Percentiles rank a stretch among this genome's conserved stretches.
phyloP scores from a whole-genome alignment of 1,139 yeast genomes.

The Candida glucosophila region DNA sequence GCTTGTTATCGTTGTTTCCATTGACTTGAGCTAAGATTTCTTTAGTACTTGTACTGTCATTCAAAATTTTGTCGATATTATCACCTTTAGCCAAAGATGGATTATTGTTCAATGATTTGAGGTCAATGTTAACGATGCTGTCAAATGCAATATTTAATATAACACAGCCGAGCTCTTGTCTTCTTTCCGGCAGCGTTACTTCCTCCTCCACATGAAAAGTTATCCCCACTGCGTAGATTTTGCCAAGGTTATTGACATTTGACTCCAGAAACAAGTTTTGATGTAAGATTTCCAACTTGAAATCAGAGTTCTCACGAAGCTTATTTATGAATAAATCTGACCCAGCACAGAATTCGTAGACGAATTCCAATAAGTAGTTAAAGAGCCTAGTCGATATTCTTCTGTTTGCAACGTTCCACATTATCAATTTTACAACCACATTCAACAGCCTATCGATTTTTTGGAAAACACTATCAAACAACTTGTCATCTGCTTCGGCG shows the following conservation, averaged over 20 bases:
- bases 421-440: slow-evolving; percentile 35
- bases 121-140: slow-evolving; percentile 30
- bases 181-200: slow-evolving; percentile 10
- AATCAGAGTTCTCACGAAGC: slow-evolving; percentile 12
- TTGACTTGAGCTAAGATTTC: background rate
- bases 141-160: slow-evolving; percentile 19
- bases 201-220: slow-evolving; percentile 51
- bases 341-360: slow-evolving; percentile 61
- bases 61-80: slow-evolving; percentile 5
- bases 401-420: slow-evolving; percentile 21
- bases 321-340: slow-evolving; percentile 46
- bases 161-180: no score
- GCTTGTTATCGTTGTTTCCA: background rate
- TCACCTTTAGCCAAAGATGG: no score
- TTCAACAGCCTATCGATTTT: slow-evolving; percentile 32
- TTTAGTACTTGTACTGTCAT: slow-evolving; percentile 10
- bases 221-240: slow-evolving; percentile 51
- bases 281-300: slow-evolving; percentile 14
- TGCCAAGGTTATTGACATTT: slow-evolving; percentile 41
- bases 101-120: no score
- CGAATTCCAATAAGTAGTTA: slow-evolving; percentile 48
- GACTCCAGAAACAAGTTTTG: slow-evolving; percentile 5
- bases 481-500: slow-evolving; percentile 55
- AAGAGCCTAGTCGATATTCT: slow-evolving; percentile 36
- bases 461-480: slow-evolving; percentile 43